phyloP scores from a whole-genome alignment of 805 yeast genomes.

The Ogataea siamensis region DNA sequence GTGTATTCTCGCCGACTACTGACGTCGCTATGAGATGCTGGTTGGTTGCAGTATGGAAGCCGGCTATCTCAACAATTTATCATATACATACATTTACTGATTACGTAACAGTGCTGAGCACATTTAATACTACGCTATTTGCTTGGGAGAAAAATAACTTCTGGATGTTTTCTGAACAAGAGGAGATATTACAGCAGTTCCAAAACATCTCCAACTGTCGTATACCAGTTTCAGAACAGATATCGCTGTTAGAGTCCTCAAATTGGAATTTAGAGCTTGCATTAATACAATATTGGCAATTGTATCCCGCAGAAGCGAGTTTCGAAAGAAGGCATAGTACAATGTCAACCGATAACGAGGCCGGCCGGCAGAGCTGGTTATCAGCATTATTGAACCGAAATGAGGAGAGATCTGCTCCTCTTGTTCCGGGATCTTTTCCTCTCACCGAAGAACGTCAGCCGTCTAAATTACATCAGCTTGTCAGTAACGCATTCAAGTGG shows the following conservation, averaged over 20 bases:
- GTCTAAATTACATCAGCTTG: slow-evolving; percentile 23
- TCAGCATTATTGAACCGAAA: slow-evolving; percentile 2
- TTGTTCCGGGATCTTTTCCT: slow-evolving; percentile 29
- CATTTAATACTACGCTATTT: not conserved
- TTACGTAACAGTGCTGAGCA: slow-evolving; percentile 2
- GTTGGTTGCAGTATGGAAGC: not conserved
- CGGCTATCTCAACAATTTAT: not conserved
- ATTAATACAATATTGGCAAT: slow-evolving; percentile 23
- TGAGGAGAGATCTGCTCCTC: slow-evolving; percentile 7
- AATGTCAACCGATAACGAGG: slow-evolving; percentile 6
- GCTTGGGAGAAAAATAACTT: not conserved
- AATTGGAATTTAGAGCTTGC: slow-evolving; percentile 32
- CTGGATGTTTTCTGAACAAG: slow-evolving; percentile 16
- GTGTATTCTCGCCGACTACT: not conserved
- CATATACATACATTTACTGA: not conserved
- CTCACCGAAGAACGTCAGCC: slow-evolving; percentile 16
- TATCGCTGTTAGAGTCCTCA: slow-evolving; percentile 19
- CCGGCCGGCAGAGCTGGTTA: slow-evolving; percentile 3
- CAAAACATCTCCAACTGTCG: slow-evolving; percentile 19
- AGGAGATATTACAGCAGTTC: slow-evolving; percentile 22
- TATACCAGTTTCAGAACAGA: slow-evolving; percentile 20
- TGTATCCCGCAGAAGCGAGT: slow-evolving; percentile 23
- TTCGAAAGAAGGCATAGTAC: slow-evolving; percentile 8
- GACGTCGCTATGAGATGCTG: not conserved
- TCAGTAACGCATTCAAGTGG: slow-evolving; percentile 15